Conservation (phyloP, 2,329 filamentous ascomycete genomes). For the Xylariales sp. region DNA sequence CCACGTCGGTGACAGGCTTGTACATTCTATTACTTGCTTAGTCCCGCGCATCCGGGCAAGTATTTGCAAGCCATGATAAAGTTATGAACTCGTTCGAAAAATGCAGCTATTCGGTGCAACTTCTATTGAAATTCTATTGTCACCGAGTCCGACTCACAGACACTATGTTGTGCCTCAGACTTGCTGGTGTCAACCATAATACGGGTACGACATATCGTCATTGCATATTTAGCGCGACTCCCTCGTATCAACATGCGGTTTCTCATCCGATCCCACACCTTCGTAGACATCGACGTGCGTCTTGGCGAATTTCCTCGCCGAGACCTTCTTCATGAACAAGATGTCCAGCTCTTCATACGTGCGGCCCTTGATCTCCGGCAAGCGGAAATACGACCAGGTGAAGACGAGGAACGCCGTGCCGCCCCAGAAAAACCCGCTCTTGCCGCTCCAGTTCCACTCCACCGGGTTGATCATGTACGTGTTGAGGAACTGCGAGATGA, state of each 20-base stretch:
- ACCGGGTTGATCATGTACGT: slow-evolving; percentile 55
- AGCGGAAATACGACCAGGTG: slow-evolving; percentile 62
- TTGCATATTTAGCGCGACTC: slow-evolving; percentile 15
- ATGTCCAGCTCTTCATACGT: slow-evolving; percentile 66
- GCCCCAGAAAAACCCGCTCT: slow-evolving; percentile 58
- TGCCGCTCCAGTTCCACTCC: slow-evolving; percentile 55
- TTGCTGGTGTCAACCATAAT: neutral
- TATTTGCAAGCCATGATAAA: neutral
- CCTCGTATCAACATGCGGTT: slow-evolving; percentile 35
- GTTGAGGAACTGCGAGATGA: slow-evolving; percentile 55
- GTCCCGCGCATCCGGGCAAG: neutral
- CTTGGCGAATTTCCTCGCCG: slow-evolving; percentile 54
- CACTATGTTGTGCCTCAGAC: neutral
- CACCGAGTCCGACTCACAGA: neutral
- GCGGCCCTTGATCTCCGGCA: slow-evolving; percentile 63
- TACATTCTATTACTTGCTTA: neutral
- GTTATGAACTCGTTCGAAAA: neutral
- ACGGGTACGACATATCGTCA: neutral
- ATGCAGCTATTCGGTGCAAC: neutral
- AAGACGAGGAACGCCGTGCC: slow-evolving; percentile 57
- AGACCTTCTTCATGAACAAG: slow-evolving; percentile 58
- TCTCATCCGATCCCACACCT: slow-evolving; percentile 26
- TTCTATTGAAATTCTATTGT: neutral
- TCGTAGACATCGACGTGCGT: slow-evolving; percentile 51
- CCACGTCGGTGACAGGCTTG: too few species aligned